Conservation (phyloP, 2,329 filamentous ascomycete genomes). For the Neodidymelliopsis sp. region DNA sequence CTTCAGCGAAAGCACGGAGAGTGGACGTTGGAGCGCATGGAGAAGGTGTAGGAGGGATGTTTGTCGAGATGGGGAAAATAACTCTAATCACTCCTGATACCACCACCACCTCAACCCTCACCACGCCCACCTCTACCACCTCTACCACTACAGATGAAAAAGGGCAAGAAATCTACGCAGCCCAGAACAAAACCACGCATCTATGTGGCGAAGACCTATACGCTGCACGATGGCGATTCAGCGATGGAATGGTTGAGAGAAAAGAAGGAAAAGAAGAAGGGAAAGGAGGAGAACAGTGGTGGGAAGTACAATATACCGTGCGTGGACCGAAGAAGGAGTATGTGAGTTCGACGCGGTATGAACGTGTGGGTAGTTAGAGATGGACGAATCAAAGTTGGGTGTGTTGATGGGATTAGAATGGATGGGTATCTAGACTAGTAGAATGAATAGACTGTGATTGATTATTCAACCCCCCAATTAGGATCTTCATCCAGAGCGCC, state of each 20-base stretch:
- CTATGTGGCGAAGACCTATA: constrained; percentile 77
- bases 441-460: too few relatives aligned
- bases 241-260: constrained; percentile 47
- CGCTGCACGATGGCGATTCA: constrained; percentile 72
- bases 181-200: constrained; percentile 68
- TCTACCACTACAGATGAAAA: constrained; percentile 45
- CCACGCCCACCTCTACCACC: too few relatives aligned
- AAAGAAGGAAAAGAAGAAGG: not conserved
- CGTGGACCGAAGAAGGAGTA: constrained; percentile 53
- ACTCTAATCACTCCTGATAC: too few relatives aligned
- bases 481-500: constrained; percentile 37
- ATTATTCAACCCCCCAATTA: constrained; percentile 33
- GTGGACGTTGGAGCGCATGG: constrained; percentile 19
- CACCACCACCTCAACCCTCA: too few relatives aligned
- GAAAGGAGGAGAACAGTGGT: constrained; percentile 30
- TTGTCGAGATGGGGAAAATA: constrained; percentile 72
- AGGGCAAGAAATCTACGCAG: constrained; percentile 24
- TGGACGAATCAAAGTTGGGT: not conserved
- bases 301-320: constrained; percentile 50
- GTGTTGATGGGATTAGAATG: not conserved
- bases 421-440: constrained; percentile 26
- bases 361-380: too few relatives aligned
- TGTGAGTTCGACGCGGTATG: constrained; percentile 47
- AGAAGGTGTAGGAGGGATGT: constrained; percentile 73
- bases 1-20: not conserved